phyloP scores from a whole-genome alignment of 169 alveolate species.

The Plasmodium inui region DNA sequence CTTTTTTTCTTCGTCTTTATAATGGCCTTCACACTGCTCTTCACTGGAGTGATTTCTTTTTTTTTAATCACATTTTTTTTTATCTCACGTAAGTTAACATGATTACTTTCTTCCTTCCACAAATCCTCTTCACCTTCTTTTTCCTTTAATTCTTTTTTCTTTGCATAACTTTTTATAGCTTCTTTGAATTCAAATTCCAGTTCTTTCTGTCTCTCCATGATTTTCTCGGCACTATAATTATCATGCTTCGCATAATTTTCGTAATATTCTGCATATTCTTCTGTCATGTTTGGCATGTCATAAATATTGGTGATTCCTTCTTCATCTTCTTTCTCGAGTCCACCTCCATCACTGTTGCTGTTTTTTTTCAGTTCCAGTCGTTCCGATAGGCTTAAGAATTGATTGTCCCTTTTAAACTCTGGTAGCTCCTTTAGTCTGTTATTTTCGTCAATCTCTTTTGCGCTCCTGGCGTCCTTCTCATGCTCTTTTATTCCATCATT shows the following conservation, averaged over 20 bases:
- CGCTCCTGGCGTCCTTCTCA: constrained; percentile 71
- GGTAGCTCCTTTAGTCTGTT: constrained; percentile 55
- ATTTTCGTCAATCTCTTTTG: constrained; percentile 50
- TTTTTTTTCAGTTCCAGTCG: constrained; percentile 52
- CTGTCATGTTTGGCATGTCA: constrained; percentile 15
- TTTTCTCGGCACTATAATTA: constrained; percentile 42
- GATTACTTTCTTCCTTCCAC: constrained; percentile 8
- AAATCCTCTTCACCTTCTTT: not conserved
- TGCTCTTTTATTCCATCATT: constrained; percentile 62
- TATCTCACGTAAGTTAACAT: constrained; percentile 10
- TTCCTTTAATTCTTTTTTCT: constrained; percentile 43
- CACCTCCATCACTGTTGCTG: not conserved
- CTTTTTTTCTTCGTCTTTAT: constrained; percentile 62
- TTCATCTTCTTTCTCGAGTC: not conserved
- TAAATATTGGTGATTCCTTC: not conserved
- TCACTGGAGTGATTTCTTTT: constrained; percentile 10
- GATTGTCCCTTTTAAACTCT: constrained; percentile 66
- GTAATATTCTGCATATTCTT: constrained; percentile 32
- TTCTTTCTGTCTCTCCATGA: constrained; percentile 46
- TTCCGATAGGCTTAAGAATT: constrained; percentile 61
- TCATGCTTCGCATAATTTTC: constrained; percentile 37
- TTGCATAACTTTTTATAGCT: constrained; percentile 35
- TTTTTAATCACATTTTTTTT: constrained; percentile 40
- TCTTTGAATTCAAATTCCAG: constrained; percentile 38
- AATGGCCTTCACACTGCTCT: constrained; percentile 49